Conservation (phyloP, 2,329 filamentous ascomycete genomes). For the Bimuria novae-zelandiae region DNA sequence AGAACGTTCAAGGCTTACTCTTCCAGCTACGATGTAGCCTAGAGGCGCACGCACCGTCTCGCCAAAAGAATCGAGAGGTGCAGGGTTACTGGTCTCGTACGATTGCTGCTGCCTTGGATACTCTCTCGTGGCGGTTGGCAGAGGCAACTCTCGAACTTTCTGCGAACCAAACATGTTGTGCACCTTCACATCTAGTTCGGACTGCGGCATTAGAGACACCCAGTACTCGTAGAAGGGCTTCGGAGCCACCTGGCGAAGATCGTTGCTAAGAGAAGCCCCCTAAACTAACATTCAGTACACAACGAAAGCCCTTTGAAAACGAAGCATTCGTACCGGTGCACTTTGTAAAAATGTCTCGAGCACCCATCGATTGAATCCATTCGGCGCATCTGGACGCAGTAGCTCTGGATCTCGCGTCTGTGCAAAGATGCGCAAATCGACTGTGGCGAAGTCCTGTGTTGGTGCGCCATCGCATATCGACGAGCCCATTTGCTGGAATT, state of each 20-base stretch:
- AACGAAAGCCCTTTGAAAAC: neutral
- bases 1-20: neutral
- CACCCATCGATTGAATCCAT: conserved; percentile 33
- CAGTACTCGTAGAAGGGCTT: conserved; percentile 37
- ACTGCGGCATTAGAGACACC: conserved; percentile 29
- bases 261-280: conserved; percentile 39
- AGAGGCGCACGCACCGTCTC: conserved; percentile 37
- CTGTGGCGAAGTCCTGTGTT: conserved; percentile 41
- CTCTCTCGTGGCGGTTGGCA: conserved; percentile 20
- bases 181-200: conserved; percentile 21
- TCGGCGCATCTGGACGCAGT: conserved; percentile 27
- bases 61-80: conserved; percentile 13
- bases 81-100: conserved; percentile 37
- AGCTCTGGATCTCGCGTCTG: conserved; percentile 27
- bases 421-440: conserved; percentile 42
- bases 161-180: conserved; percentile 22
- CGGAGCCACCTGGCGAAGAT: conserved; percentile 25
- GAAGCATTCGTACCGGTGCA: conserved; percentile 33
- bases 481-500: conserved; percentile 38
- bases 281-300: neutral
- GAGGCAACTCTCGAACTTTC: conserved; percentile 13
- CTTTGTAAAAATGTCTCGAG: conserved; percentile 44
- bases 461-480: conserved; percentile 22
- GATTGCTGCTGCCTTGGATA: conserved; percentile 26
- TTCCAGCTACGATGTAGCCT: conserved; percentile 38